These are phyloP conservation scores for Hippophae rhamnoides DNA, from an alignment of 306 rosid species.

Conservation along the genomic window DNA sequence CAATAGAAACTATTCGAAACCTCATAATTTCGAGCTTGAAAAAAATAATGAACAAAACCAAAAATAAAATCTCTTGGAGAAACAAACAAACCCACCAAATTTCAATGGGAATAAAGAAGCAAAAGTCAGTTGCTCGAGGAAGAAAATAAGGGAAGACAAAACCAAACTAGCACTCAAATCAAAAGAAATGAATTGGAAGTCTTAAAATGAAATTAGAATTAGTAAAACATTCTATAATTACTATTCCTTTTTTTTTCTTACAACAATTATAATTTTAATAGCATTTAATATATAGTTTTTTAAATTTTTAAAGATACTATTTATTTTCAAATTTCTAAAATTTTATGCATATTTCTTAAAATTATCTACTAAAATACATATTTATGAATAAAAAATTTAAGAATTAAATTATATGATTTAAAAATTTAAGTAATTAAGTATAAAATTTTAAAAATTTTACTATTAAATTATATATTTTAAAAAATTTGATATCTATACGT, in stretches of 20 bases:
- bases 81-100: constrained; percentile 50
- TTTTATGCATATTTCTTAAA: no score
- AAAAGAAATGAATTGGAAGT: constrained; percentile 21
- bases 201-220: constrained; percentile 3
- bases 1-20: constrained; percentile 43
- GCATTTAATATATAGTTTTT: no score
- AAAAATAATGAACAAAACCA: constrained; percentile 32
- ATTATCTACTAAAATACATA: no score
- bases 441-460: no score
- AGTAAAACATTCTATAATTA: neutral
- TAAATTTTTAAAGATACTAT: no score
- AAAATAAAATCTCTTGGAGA: constrained; percentile 43
- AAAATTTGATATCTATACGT: no score
- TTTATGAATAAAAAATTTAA: no score
- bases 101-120: constrained; percentile 52
- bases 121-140: constrained; percentile 95
- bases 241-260: constrained; percentile 10
- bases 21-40: constrained; percentile 52
- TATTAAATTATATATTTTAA: no score
- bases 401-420: no score
- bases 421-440: no score
- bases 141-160: constrained; percentile 44
- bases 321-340: no score
- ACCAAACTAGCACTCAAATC: constrained; percentile 61
- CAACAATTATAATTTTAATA: neutral